Percentiles rank a stretch among this genome's conserved stretches.
These are phyloP conservation scores for Marasmius fiardii DNA, from an alignment of 1,284 basidiomycete species.

Conservation along the genomic window DNA sequence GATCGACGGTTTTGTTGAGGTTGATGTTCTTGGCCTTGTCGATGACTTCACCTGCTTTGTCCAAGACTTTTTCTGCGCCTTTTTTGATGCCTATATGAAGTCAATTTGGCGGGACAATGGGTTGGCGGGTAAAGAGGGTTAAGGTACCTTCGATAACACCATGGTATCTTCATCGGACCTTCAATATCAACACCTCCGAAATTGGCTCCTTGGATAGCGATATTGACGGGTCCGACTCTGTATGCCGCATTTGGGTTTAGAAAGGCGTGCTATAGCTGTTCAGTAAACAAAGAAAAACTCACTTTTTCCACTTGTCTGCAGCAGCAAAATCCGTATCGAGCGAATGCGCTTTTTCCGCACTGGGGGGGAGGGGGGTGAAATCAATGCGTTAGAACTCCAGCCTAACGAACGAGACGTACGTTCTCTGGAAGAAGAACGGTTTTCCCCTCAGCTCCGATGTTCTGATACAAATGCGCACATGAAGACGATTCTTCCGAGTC, in stretches of 20 bases:
- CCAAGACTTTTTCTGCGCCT: too few species aligned
- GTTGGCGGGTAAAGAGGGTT: not conserved
- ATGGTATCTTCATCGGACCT: conserved; percentile 22
- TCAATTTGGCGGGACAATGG: not conserved
- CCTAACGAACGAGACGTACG: conserved; percentile 17
- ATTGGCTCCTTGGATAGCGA: conserved; percentile 26
- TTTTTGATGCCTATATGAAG: not conserved
- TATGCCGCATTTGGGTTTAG: not conserved
- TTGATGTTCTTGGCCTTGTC: conserved; percentile 23
- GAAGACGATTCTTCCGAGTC: conserved; percentile 10
- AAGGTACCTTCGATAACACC: not conserved
- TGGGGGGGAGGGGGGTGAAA: too few species aligned
- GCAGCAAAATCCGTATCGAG: conserved; percentile 40
- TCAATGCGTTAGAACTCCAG: too few species aligned
- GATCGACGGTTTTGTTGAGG: conserved; percentile 21
- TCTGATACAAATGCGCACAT: conserved; percentile 16
- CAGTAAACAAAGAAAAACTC: not conserved
- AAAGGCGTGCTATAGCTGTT: not conserved
- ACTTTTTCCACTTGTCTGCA: conserved; percentile 26
- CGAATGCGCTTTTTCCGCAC: conserved; percentile 39
- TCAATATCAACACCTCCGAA: conserved; percentile 19
- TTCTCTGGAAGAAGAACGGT: conserved; percentile 19
- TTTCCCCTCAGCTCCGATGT: conserved; percentile 16
- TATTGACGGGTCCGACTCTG: conserved; percentile 28
- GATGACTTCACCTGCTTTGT: conserved; percentile 14